Evolutionary conservation across 2,329 filamentous ascomycete species (phyloP).

Genomic region (Fusarium sarcochroum): DNA sequence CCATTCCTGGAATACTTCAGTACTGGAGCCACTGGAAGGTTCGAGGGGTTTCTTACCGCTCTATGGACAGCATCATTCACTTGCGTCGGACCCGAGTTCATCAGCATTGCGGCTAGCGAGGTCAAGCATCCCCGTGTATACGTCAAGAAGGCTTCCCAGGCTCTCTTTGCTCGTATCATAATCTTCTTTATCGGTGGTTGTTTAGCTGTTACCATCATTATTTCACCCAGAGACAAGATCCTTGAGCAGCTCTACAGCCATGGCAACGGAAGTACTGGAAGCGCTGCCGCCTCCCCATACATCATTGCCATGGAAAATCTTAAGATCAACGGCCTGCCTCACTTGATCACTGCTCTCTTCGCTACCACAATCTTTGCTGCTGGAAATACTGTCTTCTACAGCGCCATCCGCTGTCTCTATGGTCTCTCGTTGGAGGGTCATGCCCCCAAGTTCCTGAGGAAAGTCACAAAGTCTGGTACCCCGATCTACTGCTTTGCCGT

Average conservation of each 20-base stretch:
- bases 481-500: constrained; percentile 65
- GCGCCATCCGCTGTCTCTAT: constrained; percentile 62
- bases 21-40: constrained; percentile 72
- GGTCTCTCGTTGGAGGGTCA: constrained; percentile 63
- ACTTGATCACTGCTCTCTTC: constrained; percentile 67
- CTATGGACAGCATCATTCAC: constrained; percentile 74
- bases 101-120: constrained; percentile 76
- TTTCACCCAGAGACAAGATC: constrained; percentile 72
- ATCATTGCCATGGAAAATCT: constrained; percentile 72
- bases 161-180: constrained; percentile 77
- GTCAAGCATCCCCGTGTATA: constrained; percentile 71
- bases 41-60: constrained; percentile 77
- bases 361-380: constrained; percentile 57
- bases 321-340: constrained; percentile 64
- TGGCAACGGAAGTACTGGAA: constrained; percentile 53
- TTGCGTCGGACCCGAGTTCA: constrained; percentile 75
- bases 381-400: constrained; percentile 64
- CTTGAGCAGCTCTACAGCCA: constrained; percentile 64
- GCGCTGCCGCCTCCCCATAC: constrained; percentile 70
- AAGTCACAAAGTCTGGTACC: constrained; percentile 71
- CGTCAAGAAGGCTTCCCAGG: constrained; percentile 78
- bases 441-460: constrained; percentile 64
- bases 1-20: constrained; percentile 68
- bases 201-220: constrained; percentile 73
- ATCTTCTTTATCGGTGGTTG: constrained; percentile 78